Percentiles rank a stretch among this genome's conserved stretches.
phyloP scores from a whole-genome alignment of 768 basidiomycete species.

The Tricholoma saponaceum region DNA sequence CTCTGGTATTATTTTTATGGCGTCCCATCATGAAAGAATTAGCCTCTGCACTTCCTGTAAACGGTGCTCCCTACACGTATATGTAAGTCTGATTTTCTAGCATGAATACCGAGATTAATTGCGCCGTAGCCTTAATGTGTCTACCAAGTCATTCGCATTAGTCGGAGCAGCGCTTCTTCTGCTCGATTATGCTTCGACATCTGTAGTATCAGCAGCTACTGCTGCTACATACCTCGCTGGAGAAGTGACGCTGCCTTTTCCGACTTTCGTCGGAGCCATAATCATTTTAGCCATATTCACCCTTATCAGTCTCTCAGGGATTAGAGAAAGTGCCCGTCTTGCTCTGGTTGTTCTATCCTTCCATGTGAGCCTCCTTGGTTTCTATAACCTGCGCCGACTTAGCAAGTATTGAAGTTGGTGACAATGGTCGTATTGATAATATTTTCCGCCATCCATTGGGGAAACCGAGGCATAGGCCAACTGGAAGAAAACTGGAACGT shows the following conservation, averaged over 20 bases:
- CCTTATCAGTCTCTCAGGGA: slow-evolving; percentile 49
- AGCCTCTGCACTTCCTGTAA: slow-evolving; percentile 62
- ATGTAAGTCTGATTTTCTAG: slow-evolving; percentile 34
- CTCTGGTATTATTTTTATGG: slow-evolving; percentile 63
- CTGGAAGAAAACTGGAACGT: slow-evolving; percentile 53
- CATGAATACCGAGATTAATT: not conserved
- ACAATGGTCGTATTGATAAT: slow-evolving; percentile 57
- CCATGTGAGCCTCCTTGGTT: slow-evolving; percentile 42
- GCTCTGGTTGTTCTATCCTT: slow-evolving; percentile 53
- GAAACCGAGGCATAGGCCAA: slow-evolving; percentile 39
- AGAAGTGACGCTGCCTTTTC: slow-evolving; percentile 57
- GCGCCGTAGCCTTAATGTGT: slow-evolving; percentile 49
- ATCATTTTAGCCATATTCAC: slow-evolving; percentile 55
- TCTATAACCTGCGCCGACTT: not conserved
- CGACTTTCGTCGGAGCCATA: slow-evolving; percentile 44
- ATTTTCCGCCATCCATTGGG: slow-evolving; percentile 49
- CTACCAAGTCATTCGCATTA: slow-evolving; percentile 58
- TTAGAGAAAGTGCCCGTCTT: slow-evolving; percentile 60
- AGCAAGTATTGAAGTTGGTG: slow-evolving; percentile 32
- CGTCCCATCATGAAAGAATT: slow-evolving; percentile 74
- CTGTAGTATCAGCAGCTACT: slow-evolving; percentile 71
- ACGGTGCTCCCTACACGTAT: slow-evolving; percentile 70
- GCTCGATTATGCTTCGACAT: slow-evolving; percentile 68
- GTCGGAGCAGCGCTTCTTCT: slow-evolving; percentile 63
- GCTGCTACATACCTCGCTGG: slow-evolving; percentile 64